Conservation (phyloP, 2,329 filamentous ascomycete species). For the Trichoderma sp. region DNA sequence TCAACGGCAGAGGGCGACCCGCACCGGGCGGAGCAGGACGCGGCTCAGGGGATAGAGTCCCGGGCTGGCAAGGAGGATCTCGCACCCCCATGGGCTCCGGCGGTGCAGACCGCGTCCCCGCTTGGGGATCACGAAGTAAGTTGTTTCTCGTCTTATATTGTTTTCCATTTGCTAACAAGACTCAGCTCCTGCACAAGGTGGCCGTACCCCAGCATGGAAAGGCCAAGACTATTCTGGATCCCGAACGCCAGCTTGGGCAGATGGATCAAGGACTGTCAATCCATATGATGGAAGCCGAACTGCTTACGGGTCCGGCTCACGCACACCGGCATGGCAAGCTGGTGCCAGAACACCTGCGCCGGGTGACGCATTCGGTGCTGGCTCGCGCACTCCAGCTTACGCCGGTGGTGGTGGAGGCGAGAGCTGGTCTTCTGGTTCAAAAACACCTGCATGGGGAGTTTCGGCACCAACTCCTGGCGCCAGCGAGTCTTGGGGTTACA, state of each 20-base stretch:
- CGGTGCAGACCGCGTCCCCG: constrained; percentile 68
- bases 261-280: constrained; percentile 65
- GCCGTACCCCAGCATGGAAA: constrained; percentile 63
- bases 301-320: constrained; percentile 69
- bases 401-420: constrained; percentile 47
- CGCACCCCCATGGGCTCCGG: constrained; percentile 64
- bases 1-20: constrained; percentile 47
- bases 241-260: constrained; percentile 68
- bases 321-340: constrained; percentile 76
- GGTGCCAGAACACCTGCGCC: constrained; percentile 67
- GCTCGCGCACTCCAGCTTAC: constrained; percentile 68
- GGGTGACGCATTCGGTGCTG: constrained; percentile 60
- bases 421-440: constrained; percentile 65
- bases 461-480: constrained; percentile 58
- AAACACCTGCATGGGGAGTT: constrained; percentile 71
- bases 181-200: constrained; percentile 54
- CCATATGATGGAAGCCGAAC: constrained; percentile 73
- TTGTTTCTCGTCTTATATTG: constrained; percentile 24
- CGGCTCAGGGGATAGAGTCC: constrained; percentile 46
- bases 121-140: constrained; percentile 71
- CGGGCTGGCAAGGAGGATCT: constrained; percentile 62
- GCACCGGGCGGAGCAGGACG: constrained; percentile 44
- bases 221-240: constrained; percentile 51
- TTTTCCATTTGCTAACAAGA: constrained; percentile 27
- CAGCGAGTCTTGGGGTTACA: constrained; percentile 61